Percentiles rank a stretch among this genome's conserved stretches.
Conservation (phyloP, 345 rosid genomes). For the Cochlearia excelsa region DNA sequence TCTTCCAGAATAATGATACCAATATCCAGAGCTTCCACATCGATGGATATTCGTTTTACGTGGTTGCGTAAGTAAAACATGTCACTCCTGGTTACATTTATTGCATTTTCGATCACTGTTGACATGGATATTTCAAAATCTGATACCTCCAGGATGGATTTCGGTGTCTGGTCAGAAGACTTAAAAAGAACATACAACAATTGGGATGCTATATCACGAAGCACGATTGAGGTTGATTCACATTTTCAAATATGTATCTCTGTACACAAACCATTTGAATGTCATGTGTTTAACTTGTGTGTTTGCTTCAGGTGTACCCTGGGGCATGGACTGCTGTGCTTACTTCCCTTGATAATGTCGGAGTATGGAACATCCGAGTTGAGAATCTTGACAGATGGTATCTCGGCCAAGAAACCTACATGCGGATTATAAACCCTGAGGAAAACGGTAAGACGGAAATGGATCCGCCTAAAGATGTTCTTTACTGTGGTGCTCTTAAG, state of each 20-base stretch:
- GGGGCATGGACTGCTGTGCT: constrained; percentile 93
- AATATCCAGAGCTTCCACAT: constrained; percentile 80
- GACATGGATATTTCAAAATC: not conserved
- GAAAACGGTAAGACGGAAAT: constrained; percentile 77
- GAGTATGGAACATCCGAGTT: constrained; percentile 81
- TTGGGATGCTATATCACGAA: constrained; percentile 69
- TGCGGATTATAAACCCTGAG: constrained; percentile 75
- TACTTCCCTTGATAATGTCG: constrained; percentile 74
- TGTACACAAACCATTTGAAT: not conserved
- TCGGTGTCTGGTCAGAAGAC: constrained; percentile 80
- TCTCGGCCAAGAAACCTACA: constrained; percentile 93
- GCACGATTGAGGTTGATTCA: constrained; percentile 60
- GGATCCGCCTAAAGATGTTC: constrained; percentile 59
- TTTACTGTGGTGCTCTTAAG: constrained; percentile 66
- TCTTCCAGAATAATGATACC: constrained; percentile 90
- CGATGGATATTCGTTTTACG: constrained; percentile 80
- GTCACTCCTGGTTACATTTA: not conserved
- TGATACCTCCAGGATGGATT: constrained; percentile 67
- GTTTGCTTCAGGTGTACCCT: constrained; percentile 65
- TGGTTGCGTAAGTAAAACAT: constrained; percentile 68
- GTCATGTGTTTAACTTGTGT: not conserved
- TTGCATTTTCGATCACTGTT: not conserved
- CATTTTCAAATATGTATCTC: constrained; percentile 2
- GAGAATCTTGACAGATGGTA: constrained; percentile 95
- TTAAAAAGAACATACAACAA: constrained; percentile 63